Base-by-base conservation (phyloP, 2,329 filamentous ascomycete species). In the Lanzia echinophila region DNA sequence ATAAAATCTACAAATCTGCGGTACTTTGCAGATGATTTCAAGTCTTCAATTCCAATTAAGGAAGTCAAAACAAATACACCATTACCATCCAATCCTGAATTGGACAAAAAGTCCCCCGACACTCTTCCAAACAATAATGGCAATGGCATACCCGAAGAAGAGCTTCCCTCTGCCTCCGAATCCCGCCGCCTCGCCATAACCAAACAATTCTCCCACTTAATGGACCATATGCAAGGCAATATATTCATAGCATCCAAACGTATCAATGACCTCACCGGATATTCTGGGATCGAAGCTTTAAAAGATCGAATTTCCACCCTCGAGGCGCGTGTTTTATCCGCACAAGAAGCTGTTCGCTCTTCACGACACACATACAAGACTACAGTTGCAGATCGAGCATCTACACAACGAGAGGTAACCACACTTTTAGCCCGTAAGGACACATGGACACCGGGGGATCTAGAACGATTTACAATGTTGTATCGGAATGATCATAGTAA, bases 321-420 rank as follows among this genome's bases (percentile, higher is more conserved):
- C 56, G 87, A 88, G 66, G 60, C 68, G 10, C 74, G 75, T 38
- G 81, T 87, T 31, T 73, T 73, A 19, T 68, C 72, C 2, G 81
- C 86, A 2, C 85, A 90, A 62, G 68, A 72, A 20, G 77, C 76
- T 19, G 87, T 97, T 50, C 84, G 85, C 57, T 72, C 77, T 33
- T 83, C 89, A 17, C 90, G 94, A 58, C 76, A 80, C 47, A 78
- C 78, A 47, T 95, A 97, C 75, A 87, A 92, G 63, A 78, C 83
- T n/a, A 89, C 90, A 32, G 91, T 94, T 60, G 79, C 86, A 53
- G 84, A 86, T 62, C 88, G 95, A 61, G 86, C 89, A n/a, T 75
- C 86, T 15, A 95, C 91, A 1, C 92, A 97, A 72, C 89, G 94
- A 62, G 94, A 99, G 75, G 91, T 97, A 38, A 96, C 95, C 45